Evolutionary conservation across 2,329 filamentous ascomycete genomes (phyloP).

Genomic region (Chlorencoelia australis): DNA sequence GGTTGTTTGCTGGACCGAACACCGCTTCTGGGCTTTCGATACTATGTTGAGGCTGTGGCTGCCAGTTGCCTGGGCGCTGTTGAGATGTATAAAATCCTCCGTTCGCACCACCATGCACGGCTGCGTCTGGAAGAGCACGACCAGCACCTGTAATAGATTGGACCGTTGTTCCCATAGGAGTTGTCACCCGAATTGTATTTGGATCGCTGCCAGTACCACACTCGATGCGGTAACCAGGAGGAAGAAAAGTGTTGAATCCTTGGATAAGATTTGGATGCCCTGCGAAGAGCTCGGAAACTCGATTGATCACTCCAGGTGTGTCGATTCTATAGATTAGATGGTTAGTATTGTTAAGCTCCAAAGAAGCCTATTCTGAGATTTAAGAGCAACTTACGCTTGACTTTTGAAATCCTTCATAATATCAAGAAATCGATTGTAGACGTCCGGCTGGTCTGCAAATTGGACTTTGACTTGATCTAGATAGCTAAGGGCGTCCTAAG

Average conservation of each 20-base stretch:
- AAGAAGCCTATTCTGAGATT: neutral
- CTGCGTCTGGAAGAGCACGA: conserved; percentile 31
- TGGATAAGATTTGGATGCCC: conserved; percentile 93
- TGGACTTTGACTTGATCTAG: conserved; percentile 98
- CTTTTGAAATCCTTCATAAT: conserved; percentile 99
- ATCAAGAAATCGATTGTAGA: conserved; percentile 93
- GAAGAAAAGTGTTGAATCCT: conserved; percentile 96
- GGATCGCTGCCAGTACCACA: conserved; percentile 90
- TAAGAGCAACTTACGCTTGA: conserved; percentile 60
- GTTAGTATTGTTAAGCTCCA: conserved; percentile 21
- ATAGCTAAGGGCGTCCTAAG: conserved; percentile 76
- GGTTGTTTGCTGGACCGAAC: conserved; percentile 49
- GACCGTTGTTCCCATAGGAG: conserved; percentile 93
- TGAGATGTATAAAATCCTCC: conserved; percentile 32
- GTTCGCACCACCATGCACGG: conserved; percentile 14
- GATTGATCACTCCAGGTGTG: conserved; percentile 92
- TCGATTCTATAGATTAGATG: conserved; percentile 55
- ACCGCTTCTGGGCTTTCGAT: conserved; percentile 53
- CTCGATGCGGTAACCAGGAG: conserved; percentile 91
- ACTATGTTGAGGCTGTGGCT: conserved; percentile 44
- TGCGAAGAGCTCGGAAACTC: conserved; percentile 90
- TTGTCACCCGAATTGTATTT: conserved; percentile 92
- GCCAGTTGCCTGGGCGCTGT: conserved; percentile 41
- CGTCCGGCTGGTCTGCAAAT: conserved; percentile 92
- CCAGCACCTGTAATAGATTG: conserved; percentile 61